A percentile compares a stretch with the other conserved stretches of the same genome.
Evolutionary conservation across 305 asterid species (phyloP).

Genomic region (Fraxinus latifolia): DNA sequence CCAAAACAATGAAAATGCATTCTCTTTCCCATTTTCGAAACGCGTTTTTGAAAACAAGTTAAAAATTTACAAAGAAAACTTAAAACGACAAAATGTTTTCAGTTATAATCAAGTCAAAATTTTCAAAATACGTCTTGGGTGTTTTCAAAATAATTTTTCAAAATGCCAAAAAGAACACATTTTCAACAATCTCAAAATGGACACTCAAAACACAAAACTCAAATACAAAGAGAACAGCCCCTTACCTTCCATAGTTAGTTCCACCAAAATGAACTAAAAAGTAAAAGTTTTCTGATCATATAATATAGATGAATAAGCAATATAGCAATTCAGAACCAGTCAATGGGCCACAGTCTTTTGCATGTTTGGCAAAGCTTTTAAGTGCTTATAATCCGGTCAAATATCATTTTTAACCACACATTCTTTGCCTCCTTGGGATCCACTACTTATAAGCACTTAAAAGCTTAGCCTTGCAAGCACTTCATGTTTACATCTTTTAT

Average conservation of each 20-base stretch:
- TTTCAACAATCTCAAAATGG: too few relatives aligned
- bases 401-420: not conserved
- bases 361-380: not conserved
- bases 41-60: too few relatives aligned
- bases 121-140: too few relatives aligned
- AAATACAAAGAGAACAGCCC: too few relatives aligned
- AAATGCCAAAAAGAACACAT: too few relatives aligned
- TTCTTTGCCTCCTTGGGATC: not conserved
- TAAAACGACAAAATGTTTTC: too few relatives aligned
- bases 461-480: not conserved
- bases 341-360: not conserved
- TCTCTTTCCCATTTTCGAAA: too few relatives aligned
- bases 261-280: not conserved
- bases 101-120: too few relatives aligned
- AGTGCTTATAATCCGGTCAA: not conserved
- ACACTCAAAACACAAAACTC: too few relatives aligned
- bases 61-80: too few relatives aligned
- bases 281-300: not conserved
- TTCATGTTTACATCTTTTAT: not conserved
- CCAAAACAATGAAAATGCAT: too few relatives aligned
- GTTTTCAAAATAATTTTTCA: too few relatives aligned
- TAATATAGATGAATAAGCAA: not conserved
- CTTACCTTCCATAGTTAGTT: not conserved
- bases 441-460: not conserved
- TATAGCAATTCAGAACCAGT: not conserved